Evolutionary conservation across 805 yeast species (phyloP).

Genomic region (Starmerella khaoyaiensis): DNA sequence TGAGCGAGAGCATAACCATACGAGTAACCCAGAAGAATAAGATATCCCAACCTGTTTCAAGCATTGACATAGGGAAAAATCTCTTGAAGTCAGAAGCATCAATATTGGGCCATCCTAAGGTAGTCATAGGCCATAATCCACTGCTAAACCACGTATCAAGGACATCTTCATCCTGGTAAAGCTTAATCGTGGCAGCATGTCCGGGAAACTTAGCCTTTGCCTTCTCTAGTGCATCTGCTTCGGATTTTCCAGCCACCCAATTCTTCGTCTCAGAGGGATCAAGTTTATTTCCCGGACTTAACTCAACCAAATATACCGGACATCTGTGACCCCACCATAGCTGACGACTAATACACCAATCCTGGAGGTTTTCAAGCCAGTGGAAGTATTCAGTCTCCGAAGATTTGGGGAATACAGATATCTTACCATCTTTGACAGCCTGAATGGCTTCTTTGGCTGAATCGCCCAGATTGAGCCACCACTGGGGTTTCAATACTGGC

Average conservation of each 20-base stretch:
- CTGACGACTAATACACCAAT: constrained; percentile 97
- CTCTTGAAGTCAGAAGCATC: constrained; percentile 51
- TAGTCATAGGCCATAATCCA: constrained; percentile 95
- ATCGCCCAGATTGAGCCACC: constrained; percentile 92
- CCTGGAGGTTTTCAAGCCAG: constrained; percentile 93
- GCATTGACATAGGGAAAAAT: constrained; percentile 82
- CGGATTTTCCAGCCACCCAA: constrained; percentile 84
- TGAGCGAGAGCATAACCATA: constrained; percentile 84
- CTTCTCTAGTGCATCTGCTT: constrained; percentile 73
- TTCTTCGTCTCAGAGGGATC: constrained; percentile 51
- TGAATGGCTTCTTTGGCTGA: constrained; percentile 80
- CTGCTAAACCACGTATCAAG: constrained; percentile 98
- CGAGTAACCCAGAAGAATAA: constrained; percentile 97
- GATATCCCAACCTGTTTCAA: constrained; percentile 99
- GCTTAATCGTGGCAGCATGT: constrained; percentile 53
- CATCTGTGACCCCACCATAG: constrained; percentile 97
- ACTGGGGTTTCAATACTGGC: constrained; percentile 94
- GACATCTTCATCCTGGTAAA: constrained; percentile 85
- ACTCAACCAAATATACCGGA: constrained; percentile 78
- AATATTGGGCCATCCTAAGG: constrained; percentile 84
- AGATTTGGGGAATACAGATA: constrained; percentile 72
- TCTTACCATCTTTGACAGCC: constrained; percentile 71
- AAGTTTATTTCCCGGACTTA: constrained; percentile 51
- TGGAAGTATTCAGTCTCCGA: constrained; percentile 88
- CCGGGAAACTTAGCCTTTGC: constrained; percentile 64